Conservation (phyloP, 2,329 filamentous ascomycete genomes). For the Aspergillus sp. region DNA sequence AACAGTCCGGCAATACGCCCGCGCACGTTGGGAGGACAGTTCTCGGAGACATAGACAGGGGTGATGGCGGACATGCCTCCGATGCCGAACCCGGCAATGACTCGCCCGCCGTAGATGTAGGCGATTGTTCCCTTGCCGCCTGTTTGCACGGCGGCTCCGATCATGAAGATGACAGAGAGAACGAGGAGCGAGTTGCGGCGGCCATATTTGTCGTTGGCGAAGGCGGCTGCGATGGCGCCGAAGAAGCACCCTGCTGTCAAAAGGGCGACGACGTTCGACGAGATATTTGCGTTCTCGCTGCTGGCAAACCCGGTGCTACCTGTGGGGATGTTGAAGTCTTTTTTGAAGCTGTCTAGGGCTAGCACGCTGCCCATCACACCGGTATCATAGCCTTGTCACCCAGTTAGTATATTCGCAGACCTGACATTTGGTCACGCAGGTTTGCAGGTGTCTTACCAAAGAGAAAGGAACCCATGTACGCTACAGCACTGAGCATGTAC, state of each 20-base stretch:
- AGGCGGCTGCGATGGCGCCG: constrained; percentile 37
- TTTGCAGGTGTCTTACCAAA: constrained; percentile 33
- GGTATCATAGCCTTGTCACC: constrained; percentile 40
- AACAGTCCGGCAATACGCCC: constrained; percentile 38
- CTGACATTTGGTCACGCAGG: too few relatives aligned
- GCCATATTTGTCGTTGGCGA: constrained; percentile 36
- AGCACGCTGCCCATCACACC: constrained; percentile 45
- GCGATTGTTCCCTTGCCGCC: constrained; percentile 32
- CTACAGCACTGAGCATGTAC: constrained; percentile 45
- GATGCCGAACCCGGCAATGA: constrained; percentile 38
- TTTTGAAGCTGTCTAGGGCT: constrained; percentile 40
- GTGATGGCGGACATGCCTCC: constrained; percentile 42
- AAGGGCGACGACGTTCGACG: constrained; percentile 40
- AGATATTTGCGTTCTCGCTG: constrained; percentile 35
- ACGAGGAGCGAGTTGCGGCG: constrained; percentile 38
- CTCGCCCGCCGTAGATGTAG: constrained; percentile 38
- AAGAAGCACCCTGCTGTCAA: constrained; percentile 42
- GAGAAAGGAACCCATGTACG: constrained; percentile 46
- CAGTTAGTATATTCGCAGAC: too few relatives aligned
- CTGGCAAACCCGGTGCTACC: constrained; percentile 32
- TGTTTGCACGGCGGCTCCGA: constrained; percentile 36
- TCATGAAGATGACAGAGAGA: constrained; percentile 32
- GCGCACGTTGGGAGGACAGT: constrained; percentile 31
- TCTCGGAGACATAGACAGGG: constrained; percentile 39
- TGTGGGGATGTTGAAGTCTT: constrained; percentile 40